Evolutionary conservation across 306 rosid species (phyloP).

Genomic region (Hippophae tibetana): DNA sequence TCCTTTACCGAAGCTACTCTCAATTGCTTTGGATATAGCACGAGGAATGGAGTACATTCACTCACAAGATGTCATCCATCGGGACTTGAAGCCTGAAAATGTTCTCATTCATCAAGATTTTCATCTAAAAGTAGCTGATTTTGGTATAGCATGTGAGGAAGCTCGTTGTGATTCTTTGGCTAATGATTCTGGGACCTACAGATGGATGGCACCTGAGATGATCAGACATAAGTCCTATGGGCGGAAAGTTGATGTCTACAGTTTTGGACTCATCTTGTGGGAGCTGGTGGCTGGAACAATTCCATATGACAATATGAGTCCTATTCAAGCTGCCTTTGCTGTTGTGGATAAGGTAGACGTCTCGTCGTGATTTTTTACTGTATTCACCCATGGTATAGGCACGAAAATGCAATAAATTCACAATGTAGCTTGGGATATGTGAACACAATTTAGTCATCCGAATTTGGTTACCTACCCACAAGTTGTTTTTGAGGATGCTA

Average conservation of each 20-base stretch:
- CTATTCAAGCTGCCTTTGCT: slow-evolving; percentile 96
- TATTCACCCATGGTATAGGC: too few species aligned
- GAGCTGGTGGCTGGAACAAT: slow-evolving; percentile 79
- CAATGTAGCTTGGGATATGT: too few species aligned
- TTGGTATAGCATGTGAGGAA: slow-evolving; percentile 89
- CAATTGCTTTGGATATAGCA: slow-evolving; percentile 72
- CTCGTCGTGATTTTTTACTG: background rate
- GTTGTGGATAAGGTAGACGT: slow-evolving; percentile 73
- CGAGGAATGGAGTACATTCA: slow-evolving; percentile 91
- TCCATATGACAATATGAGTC: slow-evolving; percentile 89
- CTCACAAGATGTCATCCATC: slow-evolving; percentile 73
- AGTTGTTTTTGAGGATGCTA: background rate
- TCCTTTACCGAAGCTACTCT: slow-evolving; percentile 40
- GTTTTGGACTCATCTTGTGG: slow-evolving; percentile 90
- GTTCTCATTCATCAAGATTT: slow-evolving; percentile 49
- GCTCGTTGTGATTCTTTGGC: slow-evolving; percentile 59
- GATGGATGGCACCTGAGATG: slow-evolving; percentile 99
- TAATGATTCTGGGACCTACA: slow-evolving; percentile 87
- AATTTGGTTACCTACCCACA: too few species aligned
- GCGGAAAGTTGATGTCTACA: slow-evolving; percentile 81
- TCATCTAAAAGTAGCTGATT: slow-evolving; percentile 83
- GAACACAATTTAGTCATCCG: too few species aligned
- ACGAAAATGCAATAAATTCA: too few species aligned
- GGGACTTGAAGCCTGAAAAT: slow-evolving; percentile 94
- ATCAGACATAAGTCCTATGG: slow-evolving; percentile 75